Evolutionary conservation across 768 basidiomycete genomes (phyloP), one percentile per base, ranked within the genome.

Genomic region (Russula compacta): DNA sequence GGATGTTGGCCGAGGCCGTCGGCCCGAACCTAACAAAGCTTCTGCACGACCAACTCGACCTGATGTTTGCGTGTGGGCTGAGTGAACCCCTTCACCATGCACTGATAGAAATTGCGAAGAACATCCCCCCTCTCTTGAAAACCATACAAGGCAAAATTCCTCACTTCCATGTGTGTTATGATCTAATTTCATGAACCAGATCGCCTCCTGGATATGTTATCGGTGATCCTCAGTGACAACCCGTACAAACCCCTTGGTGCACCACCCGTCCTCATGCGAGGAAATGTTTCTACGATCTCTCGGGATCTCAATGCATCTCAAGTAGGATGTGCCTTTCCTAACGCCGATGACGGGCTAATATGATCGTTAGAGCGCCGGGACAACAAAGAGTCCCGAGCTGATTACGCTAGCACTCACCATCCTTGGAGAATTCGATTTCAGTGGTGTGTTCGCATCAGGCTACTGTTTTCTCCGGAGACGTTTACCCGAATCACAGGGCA

Each of bases 11-110:
- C 1, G 83, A 85, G 1, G 92, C 97, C 9, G 94, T 99, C 36
- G 97, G 97, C 0, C 94, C 94, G 2, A 95, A 94, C 72, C 77
- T 99, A 50, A 98, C 97, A 0, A 94, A 95, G 70, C 79, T 95
- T 49, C 79, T 99, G 59, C 97, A 98, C 72, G 97, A 98, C 69
- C 89, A 98, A 66, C 82, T 99, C 36, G 95, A 98, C 71, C 77
- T 97, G 44, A 98, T 99, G 90, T 89, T 98, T 69, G 88, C 86
- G 0, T 95, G 89, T 69, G 95, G 94, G 3, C 74, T 99, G 63
- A 95, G 90, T 69, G 93, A 95, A 64, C 85, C 94, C 12, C 78
- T 99, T 42, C 82, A 86, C 35, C 82, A 88, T 67, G 92, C 95
- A 0, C 78, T 99, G 9, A 82, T 83, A 12, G 87, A 86, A 29